A percentile compares a stretch with the other conserved stretches of the same genome.
phyloP scores from a whole-genome alignment of 2,329 filamentous ascomycete species.

The Raffaelea deltoideospora region DNA sequence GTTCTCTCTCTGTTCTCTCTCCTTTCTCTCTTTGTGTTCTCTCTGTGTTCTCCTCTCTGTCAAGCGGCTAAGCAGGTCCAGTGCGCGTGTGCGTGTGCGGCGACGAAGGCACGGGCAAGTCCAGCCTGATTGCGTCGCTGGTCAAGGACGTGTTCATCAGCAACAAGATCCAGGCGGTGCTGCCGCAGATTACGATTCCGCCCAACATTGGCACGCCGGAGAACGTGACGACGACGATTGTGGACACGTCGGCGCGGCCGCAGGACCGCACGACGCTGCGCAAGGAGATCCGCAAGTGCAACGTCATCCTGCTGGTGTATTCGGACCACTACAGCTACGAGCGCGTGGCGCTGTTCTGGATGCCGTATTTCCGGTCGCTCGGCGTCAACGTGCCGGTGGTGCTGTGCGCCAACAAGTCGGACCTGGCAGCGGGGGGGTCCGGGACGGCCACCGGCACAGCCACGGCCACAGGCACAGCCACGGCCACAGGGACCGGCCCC shows the following conservation, averaged over 20 bases:
- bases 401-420: constrained; percentile 94
- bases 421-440: constrained; percentile 37
- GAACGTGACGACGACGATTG: constrained; percentile 92
- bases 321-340: constrained; percentile 99
- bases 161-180: constrained; percentile 85
- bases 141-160: constrained; percentile 96
- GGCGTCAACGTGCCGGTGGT: constrained; percentile 98
- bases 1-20: neutral
- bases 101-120: constrained; percentile 91
- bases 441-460: neutral
- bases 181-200: constrained; percentile 89
- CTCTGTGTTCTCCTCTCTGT: neutral
- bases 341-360: constrained; percentile 91
- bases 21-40: neutral
- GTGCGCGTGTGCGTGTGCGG: constrained; percentile 94
- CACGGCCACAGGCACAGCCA: neutral
- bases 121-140: constrained; percentile 81
- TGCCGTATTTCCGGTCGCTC: constrained; percentile 92
- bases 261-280: constrained; percentile 82
- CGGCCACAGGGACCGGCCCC: neutral
- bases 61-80: constrained; percentile 11
- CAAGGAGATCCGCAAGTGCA: constrained; percentile 91
- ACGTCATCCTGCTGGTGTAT: constrained; percentile 93
- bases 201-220: constrained; percentile 86
- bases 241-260: constrained; percentile 90